Conservation (phyloP, 768 basidiomycete species). For the Trichaptum fuscoviolaceum region DNA sequence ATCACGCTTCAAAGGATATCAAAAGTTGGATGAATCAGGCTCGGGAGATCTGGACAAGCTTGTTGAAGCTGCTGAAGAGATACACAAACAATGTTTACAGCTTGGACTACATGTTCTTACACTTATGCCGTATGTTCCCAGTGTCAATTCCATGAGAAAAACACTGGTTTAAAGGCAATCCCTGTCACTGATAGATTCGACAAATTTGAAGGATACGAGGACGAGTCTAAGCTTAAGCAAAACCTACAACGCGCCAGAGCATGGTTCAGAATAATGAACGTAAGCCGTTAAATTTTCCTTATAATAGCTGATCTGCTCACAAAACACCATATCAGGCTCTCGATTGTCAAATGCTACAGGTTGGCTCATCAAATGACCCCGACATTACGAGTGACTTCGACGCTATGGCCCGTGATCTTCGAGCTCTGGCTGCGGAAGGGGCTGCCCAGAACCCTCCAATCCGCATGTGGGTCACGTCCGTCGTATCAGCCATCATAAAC, state of each 20-base stretch:
- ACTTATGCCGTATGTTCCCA: constrained; percentile 23
- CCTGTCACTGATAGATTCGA: constrained; percentile 16
- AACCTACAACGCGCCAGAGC: constrained; percentile 18
- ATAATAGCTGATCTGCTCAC: neutral
- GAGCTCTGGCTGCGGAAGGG: constrained; percentile 23
- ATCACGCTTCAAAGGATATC: constrained; percentile 16
- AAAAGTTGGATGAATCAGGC: constrained; percentile 18
- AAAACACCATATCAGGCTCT: constrained; percentile 15
- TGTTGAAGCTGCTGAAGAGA: constrained; percentile 13
- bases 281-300: constrained; percentile 4
- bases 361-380: constrained; percentile 24
- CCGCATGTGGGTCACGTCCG: constrained; percentile 15
- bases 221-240: constrained; percentile 15
- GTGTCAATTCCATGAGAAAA: neutral
- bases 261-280: constrained; percentile 23
- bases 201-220: constrained; percentile 21
- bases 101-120: constrained; percentile 20
- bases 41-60: constrained; percentile 21
- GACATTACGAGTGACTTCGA: constrained; percentile 19
- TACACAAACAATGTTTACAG: constrained; percentile 18
- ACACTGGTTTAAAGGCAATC: neutral
- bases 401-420: constrained; percentile 23
- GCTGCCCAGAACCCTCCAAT: constrained; percentile 22
- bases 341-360: constrained; percentile 24
- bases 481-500: neutral